phyloP scores from a whole-genome alignment of 1,284 basidiomycete species.

The Pterulicium gracile region DNA sequence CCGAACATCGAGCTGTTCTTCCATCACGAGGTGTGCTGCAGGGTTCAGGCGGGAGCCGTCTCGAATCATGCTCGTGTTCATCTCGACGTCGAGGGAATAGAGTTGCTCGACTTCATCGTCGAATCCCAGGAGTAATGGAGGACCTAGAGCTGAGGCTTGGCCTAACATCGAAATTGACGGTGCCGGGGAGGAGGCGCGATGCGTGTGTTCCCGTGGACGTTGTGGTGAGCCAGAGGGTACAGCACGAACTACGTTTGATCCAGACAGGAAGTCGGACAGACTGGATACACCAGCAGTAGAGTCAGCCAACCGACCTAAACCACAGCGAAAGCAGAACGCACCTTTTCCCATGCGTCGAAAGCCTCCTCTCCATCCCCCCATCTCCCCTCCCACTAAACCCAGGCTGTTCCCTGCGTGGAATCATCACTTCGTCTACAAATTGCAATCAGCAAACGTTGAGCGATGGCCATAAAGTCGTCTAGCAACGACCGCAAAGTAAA shows the following conservation, averaged over 20 bases:
- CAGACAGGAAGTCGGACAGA: not conserved
- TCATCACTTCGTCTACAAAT: not conserved
- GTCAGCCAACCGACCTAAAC: not conserved
- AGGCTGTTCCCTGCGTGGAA: not conserved
- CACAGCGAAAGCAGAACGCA: not conserved
- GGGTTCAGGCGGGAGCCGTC: no score
- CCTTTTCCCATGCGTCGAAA: not conserved
- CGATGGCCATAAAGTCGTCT: no score
- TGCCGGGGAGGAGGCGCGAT: not conserved
- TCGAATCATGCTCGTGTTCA: no score
- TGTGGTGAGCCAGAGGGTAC: not conserved
- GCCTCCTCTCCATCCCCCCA: not conserved
- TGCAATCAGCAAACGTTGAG: no score
- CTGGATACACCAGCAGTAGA: not conserved
- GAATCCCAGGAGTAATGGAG: not conserved
- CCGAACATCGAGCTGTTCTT: no score
- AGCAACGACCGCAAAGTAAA: not conserved
- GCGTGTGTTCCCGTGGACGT: not conserved
- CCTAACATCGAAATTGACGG: not conserved
- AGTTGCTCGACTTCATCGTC: not conserved
- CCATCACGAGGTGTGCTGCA: no score
- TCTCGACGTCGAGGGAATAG: not conserved
- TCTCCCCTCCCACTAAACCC: not conserved
- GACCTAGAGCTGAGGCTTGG: no score
- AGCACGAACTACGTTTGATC: conserved; percentile 2